These are phyloP conservation scores for Psilocybe sp. DNA, from an alignment of 768 basidiomycete species.

Conservation along the genomic window DNA sequence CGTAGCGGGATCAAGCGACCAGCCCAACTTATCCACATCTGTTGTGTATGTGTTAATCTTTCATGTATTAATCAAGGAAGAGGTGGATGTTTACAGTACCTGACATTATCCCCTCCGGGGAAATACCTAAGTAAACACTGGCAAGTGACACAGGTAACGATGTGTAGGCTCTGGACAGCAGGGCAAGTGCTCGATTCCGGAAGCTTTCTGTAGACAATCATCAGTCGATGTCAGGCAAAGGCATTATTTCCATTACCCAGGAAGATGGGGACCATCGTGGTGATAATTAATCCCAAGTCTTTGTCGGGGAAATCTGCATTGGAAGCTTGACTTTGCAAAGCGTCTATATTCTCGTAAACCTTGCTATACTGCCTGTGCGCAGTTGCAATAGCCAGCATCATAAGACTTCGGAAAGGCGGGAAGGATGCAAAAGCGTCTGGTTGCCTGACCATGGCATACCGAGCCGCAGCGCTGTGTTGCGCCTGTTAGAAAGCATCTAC, in stretches of 20 bases:
- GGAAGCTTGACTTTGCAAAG: slow-evolving; percentile 37
- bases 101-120: slow-evolving; percentile 32
- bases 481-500: neutral
- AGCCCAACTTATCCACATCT: slow-evolving; percentile 44
- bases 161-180: slow-evolving; percentile 64
- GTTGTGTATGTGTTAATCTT: neutral
- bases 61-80: neutral
- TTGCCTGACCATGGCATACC: slow-evolving; percentile 53
- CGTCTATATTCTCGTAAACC: slow-evolving; percentile 48
- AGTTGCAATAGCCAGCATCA: slow-evolving; percentile 45
- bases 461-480: slow-evolving; percentile 51
- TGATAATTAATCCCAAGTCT: slow-evolving; percentile 43
- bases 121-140: slow-evolving; percentile 54
- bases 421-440: slow-evolving; percentile 42
- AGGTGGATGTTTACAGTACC: slow-evolving; percentile 21
- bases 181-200: slow-evolving; percentile 49
- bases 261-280: slow-evolving; percentile 44
- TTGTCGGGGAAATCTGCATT: slow-evolving; percentile 43
- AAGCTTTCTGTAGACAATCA: slow-evolving; percentile 45
- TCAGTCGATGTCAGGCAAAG: slow-evolving; percentile 1
- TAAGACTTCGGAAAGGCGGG: slow-evolving; percentile 46
- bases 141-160: slow-evolving; percentile 55
- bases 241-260: slow-evolving; percentile 36
- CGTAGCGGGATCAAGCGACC: slow-evolving; percentile 48
- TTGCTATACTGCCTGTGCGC: slow-evolving; percentile 53